Evolutionary conservation across 371 early-diverging fungal species (phyloP), one percentile per base, ranked within the genome.

Genomic region (Rhizopus arrhizus): DNA sequence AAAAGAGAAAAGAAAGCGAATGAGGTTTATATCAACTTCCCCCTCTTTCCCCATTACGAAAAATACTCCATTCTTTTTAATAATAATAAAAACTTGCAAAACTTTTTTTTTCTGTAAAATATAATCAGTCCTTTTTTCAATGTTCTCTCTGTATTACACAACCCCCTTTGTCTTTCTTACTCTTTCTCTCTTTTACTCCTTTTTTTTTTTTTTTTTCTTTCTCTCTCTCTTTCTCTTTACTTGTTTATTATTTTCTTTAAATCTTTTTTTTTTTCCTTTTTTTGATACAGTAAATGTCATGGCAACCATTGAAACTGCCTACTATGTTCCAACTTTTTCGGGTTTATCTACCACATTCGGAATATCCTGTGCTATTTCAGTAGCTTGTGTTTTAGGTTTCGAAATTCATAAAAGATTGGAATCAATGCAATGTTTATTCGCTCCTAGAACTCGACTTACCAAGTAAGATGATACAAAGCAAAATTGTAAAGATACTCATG

Each of bases 361-460:
- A 51, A 78, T 85, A 45, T 76, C 84, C 0, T 65, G 78, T 34
- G 61, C 73, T n/a, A 59, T 84, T 16, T 81, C 83, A 0, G 59
- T 67, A 15, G 36, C 58, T 3, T 77, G 80, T 48, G 64, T 87
- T 60, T 49, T 80, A 28, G 65, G 63, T n/a, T 87, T 85, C 62
- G 85, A 85, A 56, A 42, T 73, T 4, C 65, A 79, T 47, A 78
- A 85, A 40, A 65, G 73, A 16, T 64, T 73, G 16, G 63, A 69
- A 9, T 77, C 72, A 10, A 65, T 85, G 84, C 78, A 72, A 58
- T 62, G 68, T 66, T 49, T 87, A 56, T 87, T 81, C 62, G 73
- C 83, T 33, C 85, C 87, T 15, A 70, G 85, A 2, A 73, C 84
- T 16, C 78, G 74, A 50, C 65, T 87, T 6, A 36, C 56, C 35